These are phyloP conservation scores for Candida peoriensis DNA, from an alignment of 805 yeast species.

Conservation along the genomic window DNA sequence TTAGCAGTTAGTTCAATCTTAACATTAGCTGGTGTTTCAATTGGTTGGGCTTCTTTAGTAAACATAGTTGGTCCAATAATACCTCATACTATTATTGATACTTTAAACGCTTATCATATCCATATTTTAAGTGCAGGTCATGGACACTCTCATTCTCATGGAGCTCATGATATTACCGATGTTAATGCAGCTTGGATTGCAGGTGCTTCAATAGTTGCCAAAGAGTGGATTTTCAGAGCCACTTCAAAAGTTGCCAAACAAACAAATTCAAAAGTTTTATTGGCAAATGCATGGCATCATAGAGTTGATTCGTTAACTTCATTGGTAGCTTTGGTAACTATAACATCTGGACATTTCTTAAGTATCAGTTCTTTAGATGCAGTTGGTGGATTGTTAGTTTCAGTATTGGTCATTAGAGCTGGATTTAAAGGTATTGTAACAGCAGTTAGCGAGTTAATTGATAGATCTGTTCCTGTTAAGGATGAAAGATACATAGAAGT, in stretches of 20 bases:
- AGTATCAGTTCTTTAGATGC: conserved; percentile 85
- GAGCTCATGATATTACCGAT: conserved; percentile 46
- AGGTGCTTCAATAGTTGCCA: conserved; percentile 76
- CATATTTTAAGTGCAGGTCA: conserved; percentile 38
- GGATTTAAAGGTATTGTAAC: conserved; percentile 71
- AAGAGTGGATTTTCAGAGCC: conserved; percentile 82
- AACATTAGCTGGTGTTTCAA: conserved; percentile 81
- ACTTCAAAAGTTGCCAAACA: conserved; percentile 75
- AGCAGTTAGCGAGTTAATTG: conserved; percentile 74
- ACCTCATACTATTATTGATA: conserved; percentile 57
- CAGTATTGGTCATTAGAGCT: conserved; percentile 75
- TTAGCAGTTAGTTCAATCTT: conserved; percentile 80
- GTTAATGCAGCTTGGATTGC: conserved; percentile 98
- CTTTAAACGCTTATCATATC: conserved; percentile 43
- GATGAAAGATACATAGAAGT: conserved; percentile 46
- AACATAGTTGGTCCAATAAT: conserved; percentile 62
- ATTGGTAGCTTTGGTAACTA: conserved; percentile 82
- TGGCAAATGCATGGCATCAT: conserved; percentile 99
- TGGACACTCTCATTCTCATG: conserved; percentile 25
- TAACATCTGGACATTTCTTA: conserved; percentile 76
- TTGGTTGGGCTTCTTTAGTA: conserved; percentile 79
- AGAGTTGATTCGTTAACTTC: conserved; percentile 92
- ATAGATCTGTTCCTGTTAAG: conserved; percentile 51
- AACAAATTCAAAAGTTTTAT: conserved; percentile 80
- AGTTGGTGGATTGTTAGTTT: conserved; percentile 85